Percentiles rank a stretch among this genome's conserved stretches.
phyloP scores from a whole-genome alignment of 1,139 yeast species.

The Yamadazyma siamensis region DNA sequence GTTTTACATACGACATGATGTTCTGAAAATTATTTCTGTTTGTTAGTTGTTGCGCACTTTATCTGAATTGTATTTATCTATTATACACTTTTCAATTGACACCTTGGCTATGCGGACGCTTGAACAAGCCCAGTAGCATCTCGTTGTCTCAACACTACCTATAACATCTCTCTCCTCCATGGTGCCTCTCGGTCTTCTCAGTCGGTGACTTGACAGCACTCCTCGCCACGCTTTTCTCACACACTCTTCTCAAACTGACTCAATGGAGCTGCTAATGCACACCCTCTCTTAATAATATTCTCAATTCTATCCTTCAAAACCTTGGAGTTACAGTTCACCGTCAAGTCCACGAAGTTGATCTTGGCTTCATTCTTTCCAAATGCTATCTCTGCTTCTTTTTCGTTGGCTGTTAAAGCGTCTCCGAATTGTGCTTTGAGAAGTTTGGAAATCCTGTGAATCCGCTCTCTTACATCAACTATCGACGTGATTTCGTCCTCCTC shows the following conservation, averaged over 20 bases:
- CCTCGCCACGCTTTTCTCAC: slow-evolving; percentile 1
- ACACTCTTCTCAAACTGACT: slow-evolving; percentile 11
- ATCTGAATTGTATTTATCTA: not conserved
- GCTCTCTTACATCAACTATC: slow-evolving; percentile 31
- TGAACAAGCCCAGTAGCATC: too few relatives aligned
- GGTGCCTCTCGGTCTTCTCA: too few relatives aligned
- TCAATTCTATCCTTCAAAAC: slow-evolving; percentile 80
- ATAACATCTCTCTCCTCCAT: too few relatives aligned
- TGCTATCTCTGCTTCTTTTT: slow-evolving; percentile 47
- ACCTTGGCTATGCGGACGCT: too few relatives aligned
- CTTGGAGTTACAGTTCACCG: slow-evolving; percentile 73
- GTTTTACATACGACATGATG: slow-evolving; percentile 7
- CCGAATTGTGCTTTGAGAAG: slow-evolving; percentile 87
- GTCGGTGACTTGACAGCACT: not conserved
- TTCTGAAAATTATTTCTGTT: not conserved
- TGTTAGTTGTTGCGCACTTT: not conserved
- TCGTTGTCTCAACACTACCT: too few relatives aligned
- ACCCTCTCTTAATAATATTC: slow-evolving; percentile 74
- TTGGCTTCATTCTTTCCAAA: slow-evolving; percentile 76
- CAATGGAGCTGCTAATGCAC: slow-evolving; percentile 81
- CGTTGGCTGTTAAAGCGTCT: slow-evolving; percentile 51
- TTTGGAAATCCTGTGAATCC: slow-evolving; percentile 60
- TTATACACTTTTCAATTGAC: not conserved
- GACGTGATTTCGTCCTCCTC: slow-evolving; percentile 22
- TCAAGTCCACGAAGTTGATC: slow-evolving; percentile 59